These are phyloP conservation scores for Carex scoparia DNA, from an alignment of 176 grass and related monocot species.

Conservation along the genomic window DNA sequence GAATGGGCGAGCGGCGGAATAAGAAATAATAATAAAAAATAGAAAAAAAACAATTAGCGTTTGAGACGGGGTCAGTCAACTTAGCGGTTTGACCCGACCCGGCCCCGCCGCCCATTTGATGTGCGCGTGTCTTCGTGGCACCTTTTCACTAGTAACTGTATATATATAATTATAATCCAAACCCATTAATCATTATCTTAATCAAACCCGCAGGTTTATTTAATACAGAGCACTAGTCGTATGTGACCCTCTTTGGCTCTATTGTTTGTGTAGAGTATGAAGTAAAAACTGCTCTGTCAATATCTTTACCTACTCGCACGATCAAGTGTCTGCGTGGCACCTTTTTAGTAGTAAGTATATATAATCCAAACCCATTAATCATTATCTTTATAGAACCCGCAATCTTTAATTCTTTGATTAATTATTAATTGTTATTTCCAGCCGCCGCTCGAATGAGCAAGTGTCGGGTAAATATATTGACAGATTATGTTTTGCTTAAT, in stretches of 20 bases:
- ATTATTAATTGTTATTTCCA: neutral
- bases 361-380: neutral
- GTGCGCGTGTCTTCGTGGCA: conserved; percentile 1
- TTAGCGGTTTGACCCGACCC: conserved; percentile 29
- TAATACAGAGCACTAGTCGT: too few relatives aligned
- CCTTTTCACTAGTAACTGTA: neutral
- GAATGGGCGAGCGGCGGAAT: neutral
- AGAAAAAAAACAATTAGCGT: neutral
- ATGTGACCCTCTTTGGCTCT: too few relatives aligned
- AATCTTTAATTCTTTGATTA: neutral
- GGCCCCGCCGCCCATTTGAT: conserved; percentile 28
- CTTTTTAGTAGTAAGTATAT: too few relatives aligned
- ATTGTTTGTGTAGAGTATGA: too few relatives aligned
- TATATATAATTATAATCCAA: neutral
- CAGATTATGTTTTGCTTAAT: too few relatives aligned
- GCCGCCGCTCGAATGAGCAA: conserved; percentile 12
- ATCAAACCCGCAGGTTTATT: neutral
- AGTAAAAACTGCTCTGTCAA: too few relatives aligned
- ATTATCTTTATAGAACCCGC: neutral
- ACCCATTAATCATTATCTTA: neutral
- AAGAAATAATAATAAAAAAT: conserved; percentile 1
- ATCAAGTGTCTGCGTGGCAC: too few relatives aligned
- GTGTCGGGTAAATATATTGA: neutral
- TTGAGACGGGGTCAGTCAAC: neutral
- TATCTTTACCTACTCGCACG: too few relatives aligned